Evolutionary conservation across 257 asterid species (phyloP), one percentile per base, ranked within the genome.

Genomic region (Eustoma russellianum): DNA sequence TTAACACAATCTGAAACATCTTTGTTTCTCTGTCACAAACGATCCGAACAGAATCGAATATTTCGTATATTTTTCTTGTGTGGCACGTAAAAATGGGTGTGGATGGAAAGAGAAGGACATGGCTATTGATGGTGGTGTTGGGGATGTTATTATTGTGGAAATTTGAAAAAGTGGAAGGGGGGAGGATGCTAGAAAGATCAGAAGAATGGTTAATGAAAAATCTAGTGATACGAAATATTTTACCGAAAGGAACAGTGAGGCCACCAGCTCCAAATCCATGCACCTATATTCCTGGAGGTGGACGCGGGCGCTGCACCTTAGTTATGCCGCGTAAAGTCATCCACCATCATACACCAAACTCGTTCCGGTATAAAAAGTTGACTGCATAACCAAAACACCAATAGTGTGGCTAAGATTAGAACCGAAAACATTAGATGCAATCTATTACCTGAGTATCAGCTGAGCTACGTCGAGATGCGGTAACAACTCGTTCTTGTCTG

Each of bases 281-380:
- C 71, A 77, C 93, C 9, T 68, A 68, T 48, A 70, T 80, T 50
- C 88, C 85, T 7, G 77, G 80, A 11, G 40, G 9, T 4, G 64
- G 68, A 53, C 68, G 35, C 5, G 78, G 86, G n/a, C 83, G 82
- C 2, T 78, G 86, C 55, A 57, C 76, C 1, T 34, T 81, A 51
- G 80, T 70, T 9, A 34, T 46, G 13, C 0, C 30, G 2, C 30
- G 30, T 24, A 1, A 24, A 24, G 30, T 24, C 3, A 24, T 0
- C 30, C 30, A 24, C 30, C 30, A 24, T n/a, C n/a, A n/a, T n/a
- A n/a, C n/a, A n/a, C n/a, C n/a, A n/a, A n/a, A n/a, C n/a, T n/a
- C n/a, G n/a, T n/a, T n/a, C n/a, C n/a, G n/a, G n/a, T n/a, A n/a
- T n/a, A n/a, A n/a, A n/a, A n/a, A n/a, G n/a, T n/a, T n/a, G n/a